Evolutionary conservation across 1,284 basidiomycete species (phyloP).

Genomic region (Malassezia arunalokei): DNA sequence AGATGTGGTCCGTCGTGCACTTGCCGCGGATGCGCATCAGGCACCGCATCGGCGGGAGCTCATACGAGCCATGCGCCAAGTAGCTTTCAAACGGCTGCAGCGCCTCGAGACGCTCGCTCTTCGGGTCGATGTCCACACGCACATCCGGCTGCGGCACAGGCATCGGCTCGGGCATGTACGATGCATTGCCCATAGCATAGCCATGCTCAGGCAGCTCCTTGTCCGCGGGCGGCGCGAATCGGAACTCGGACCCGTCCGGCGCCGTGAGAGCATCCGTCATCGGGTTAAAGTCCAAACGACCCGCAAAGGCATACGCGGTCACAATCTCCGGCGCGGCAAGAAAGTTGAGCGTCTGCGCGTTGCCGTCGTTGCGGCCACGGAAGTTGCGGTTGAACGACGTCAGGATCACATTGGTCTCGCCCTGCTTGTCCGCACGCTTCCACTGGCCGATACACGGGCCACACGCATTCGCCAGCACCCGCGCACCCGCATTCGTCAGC

Average conservation of each 20-base stretch:
- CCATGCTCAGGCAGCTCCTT: constrained; percentile 72
- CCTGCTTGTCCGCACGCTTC: constrained; percentile 81
- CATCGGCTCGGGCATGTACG: constrained; percentile 65
- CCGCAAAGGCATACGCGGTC: constrained; percentile 82
- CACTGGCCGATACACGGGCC: constrained; percentile 99
- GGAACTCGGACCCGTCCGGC: constrained; percentile 64
- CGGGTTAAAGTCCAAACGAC: constrained; percentile 88
- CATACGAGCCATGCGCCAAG: constrained; percentile 56
- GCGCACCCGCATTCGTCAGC: constrained; percentile 72
- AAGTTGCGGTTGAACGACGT: constrained; percentile 98
- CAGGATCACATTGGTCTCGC: constrained; percentile 87
- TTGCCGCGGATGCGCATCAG: constrained; percentile 86
- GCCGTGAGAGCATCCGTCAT: constrained; percentile 67
- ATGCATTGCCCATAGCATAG: constrained; percentile 64
- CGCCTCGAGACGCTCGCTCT: constrained; percentile 59
- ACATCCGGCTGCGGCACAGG: constrained; percentile 60
- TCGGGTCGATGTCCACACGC: constrained; percentile 57
- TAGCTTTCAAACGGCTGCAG: constrained; percentile 74
- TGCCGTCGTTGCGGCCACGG: constrained; percentile 94
- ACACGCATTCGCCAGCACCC: constrained; percentile 92
- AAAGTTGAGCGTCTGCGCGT: constrained; percentile 92
- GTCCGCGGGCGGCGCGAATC: constrained; percentile 71
- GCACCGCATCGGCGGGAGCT: constrained; percentile 60
- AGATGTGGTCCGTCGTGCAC: constrained; percentile 73
- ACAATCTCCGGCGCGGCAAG: constrained; percentile 92